These are phyloP conservation scores for Chaetomium olivaceum DNA, from an alignment of 2,329 filamentous ascomycete genomes.

Conservation along the genomic window DNA sequence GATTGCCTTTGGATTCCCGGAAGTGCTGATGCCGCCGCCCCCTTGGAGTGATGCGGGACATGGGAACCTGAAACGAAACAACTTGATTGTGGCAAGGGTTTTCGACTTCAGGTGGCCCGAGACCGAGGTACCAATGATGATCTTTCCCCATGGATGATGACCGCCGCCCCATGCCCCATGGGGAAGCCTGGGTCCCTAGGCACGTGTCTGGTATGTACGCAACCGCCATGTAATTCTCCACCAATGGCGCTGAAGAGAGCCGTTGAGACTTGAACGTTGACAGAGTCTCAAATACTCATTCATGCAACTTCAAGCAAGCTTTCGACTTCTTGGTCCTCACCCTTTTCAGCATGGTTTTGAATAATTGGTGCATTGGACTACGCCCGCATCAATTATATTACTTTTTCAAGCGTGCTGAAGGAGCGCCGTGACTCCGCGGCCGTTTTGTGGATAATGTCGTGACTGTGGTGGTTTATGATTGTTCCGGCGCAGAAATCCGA, in stretches of 20 bases:
- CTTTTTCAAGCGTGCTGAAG: neutral
- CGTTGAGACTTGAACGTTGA: neutral
- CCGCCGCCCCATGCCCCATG: neutral
- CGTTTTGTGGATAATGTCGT: neutral
- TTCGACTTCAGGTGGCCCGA: neutral
- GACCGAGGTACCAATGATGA: neutral
- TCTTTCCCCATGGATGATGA: neutral
- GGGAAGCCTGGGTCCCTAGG: neutral
- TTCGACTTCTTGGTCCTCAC: neutral
- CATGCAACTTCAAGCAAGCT: neutral
- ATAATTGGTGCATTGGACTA: neutral
- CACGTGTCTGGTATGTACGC: neutral
- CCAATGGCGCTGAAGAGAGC: constrained; percentile 1
- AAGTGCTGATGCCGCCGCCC: constrained; percentile 1
- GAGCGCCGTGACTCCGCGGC: neutral
- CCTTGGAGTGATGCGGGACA: neutral
- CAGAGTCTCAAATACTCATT: neutral
- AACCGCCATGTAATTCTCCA: constrained; percentile 4
- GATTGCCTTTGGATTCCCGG: neutral
- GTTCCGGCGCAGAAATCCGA: neutral
- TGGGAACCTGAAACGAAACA: neutral
- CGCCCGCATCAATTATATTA: neutral
- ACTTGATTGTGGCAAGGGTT: neutral
- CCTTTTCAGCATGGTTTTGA: neutral
- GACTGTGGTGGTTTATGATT: neutral